Evolutionary conservation across 1,139 yeast species (phyloP).

Genomic region (Pichia sp.): DNA sequence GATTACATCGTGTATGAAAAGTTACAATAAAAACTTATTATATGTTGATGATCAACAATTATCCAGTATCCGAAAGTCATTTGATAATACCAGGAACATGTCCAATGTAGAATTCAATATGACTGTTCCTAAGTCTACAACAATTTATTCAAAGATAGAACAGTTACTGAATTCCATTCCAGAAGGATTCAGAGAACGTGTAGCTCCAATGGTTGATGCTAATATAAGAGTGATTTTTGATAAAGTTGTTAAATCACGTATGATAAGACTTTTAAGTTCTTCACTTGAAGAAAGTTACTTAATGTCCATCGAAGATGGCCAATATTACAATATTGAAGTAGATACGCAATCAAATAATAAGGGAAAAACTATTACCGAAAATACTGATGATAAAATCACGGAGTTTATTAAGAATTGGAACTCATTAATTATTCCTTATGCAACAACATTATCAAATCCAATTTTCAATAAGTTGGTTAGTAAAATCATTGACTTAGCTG

Average conservation of each 20-base stretch:
- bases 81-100: constrained; percentile 13
- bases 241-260: constrained; percentile 47
- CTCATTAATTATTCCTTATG: constrained; percentile 56
- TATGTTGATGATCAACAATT: constrained; percentile 28
- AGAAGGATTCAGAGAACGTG: constrained; percentile 34
- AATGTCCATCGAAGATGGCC: constrained; percentile 25
- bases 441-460: constrained; percentile 47
- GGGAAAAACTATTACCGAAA: constrained; percentile 11
- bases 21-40: constrained; percentile 22
- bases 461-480: constrained; percentile 45
- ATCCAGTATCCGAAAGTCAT: constrained; percentile 17
- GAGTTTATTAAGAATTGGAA: constrained; percentile 62
- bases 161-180: constrained; percentile 31
- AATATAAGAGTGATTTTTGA: constrained; percentile 51
- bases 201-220: constrained; percentile 46
- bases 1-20: constrained; percentile 27
- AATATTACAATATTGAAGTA: constrained; percentile 27
- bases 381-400: constrained; percentile 11
- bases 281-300: constrained; percentile 50
- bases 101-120: constrained; percentile 16
- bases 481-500: constrained; percentile 43
- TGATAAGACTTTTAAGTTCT: constrained; percentile 44
- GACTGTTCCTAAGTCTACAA: constrained; percentile 15
- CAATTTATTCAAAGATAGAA: constrained; percentile 23
- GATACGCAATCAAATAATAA: constrained; percentile 18